These are phyloP conservation scores for Carpinus fangiana DNA, from an alignment of 306 rosid genomes.

Conservation along the genomic window DNA sequence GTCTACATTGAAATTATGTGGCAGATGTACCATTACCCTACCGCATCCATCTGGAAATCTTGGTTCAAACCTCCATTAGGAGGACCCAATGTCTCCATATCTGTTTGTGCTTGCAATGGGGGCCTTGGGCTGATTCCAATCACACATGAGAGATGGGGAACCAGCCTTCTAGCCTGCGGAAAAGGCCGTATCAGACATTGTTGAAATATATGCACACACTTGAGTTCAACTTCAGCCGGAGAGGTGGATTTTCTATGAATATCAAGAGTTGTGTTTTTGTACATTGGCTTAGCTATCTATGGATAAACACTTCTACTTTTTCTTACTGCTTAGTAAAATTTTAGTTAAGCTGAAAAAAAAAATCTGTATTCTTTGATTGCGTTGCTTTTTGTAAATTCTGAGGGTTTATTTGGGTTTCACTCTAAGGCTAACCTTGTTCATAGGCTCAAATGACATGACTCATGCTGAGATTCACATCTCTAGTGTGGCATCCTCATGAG, in stretches of 20 bases:
- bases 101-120: too few relatives aligned
- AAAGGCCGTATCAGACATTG: background rate
- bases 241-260: background rate
- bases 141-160: too few relatives aligned
- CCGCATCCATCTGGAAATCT: too few relatives aligned
- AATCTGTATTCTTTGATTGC: background rate
- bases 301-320: background rate
- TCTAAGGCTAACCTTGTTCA: background rate
- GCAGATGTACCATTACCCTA: too few relatives aligned
- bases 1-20: too few relatives aligned
- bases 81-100: too few relatives aligned
- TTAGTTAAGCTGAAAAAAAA: background rate
- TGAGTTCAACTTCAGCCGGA: background rate
- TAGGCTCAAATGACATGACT: background rate
- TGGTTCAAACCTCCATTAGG: too few relatives aligned
- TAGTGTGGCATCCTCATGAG: background rate
- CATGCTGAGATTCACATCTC: background rate
- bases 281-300: background rate
- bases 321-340: background rate
- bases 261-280: background rate
- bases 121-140: too few relatives aligned
- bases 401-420: background rate
- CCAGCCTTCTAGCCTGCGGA: too few relatives aligned
- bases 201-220: background rate
- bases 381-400: background rate